Evolutionary conservation across 2,329 filamentous ascomycete species (phyloP).

Genomic region (Colletotrichum sp.): DNA sequence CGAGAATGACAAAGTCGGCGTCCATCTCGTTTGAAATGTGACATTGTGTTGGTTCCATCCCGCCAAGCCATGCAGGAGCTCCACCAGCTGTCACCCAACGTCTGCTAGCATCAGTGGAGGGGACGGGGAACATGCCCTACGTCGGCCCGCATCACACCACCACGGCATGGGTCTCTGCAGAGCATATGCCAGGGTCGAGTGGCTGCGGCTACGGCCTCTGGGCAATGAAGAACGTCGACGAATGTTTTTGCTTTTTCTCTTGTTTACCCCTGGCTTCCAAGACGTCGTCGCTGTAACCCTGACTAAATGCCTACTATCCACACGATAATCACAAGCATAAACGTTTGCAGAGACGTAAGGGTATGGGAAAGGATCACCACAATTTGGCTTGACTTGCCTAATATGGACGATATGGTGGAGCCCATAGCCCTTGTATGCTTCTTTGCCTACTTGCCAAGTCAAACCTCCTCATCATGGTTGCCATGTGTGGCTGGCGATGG

Average conservation of each 20-base stretch:
- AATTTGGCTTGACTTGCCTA: background rate
- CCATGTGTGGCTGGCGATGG: background rate
- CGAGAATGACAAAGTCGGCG: background rate
- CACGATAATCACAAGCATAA: background rate
- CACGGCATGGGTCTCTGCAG: background rate
- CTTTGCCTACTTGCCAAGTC: background rate
- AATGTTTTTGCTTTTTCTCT: background rate
- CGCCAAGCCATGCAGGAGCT: background rate
- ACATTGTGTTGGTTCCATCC: background rate
- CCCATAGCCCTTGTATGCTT: background rate
- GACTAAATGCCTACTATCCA: background rate
- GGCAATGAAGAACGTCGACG: background rate
- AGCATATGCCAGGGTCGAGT: background rate
- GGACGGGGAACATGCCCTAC: background rate
- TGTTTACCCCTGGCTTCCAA: background rate
- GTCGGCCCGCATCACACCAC: slow-evolving; percentile 1
- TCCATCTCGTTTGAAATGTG: background rate
- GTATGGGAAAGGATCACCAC: background rate
- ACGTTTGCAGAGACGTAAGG: background rate
- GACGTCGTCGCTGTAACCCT: background rate
- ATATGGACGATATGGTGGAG: background rate
- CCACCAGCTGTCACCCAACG: background rate
- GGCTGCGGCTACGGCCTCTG: background rate
- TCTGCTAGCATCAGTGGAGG: background rate
- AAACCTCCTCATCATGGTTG: background rate